These are phyloP conservation scores for Cruciata laevipes DNA, from an alignment of 257 asterid species.

Conservation along the genomic window DNA sequence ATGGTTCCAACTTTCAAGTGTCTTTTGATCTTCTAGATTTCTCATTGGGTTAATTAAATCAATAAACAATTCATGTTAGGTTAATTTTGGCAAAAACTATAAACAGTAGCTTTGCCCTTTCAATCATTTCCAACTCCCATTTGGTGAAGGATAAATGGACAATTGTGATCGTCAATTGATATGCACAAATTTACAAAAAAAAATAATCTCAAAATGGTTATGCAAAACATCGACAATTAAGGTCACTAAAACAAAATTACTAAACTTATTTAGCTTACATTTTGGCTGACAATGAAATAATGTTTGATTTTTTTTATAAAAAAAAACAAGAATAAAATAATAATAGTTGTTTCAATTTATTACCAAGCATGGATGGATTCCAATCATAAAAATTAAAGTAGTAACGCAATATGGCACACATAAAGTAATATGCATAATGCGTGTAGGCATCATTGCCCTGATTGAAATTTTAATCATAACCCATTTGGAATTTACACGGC, in stretches of 20 bases:
- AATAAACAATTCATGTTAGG: background rate
- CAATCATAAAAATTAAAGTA: constrained; percentile 18
- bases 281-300: too few species aligned
- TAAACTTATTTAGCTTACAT: too few species aligned
- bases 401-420: constrained; percentile 13
- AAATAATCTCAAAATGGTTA: background rate
- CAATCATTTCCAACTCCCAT: constrained; percentile 4
- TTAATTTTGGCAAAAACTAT: background rate
- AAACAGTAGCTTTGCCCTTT: background rate
- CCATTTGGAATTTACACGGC: constrained; percentile 23
- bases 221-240: too few species aligned
- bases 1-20: background rate
- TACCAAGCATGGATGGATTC: constrained; percentile 18
- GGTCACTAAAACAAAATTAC: too few species aligned
- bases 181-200: background rate
- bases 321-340: too few species aligned
- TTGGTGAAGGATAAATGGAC: too few species aligned
- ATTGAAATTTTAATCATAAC: constrained; percentile 34
- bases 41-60: background rate
- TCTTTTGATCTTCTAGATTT: constrained; percentile 6
- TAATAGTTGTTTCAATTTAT: background rate
- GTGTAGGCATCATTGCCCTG: constrained; percentile 47
- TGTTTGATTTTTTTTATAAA: too few species aligned
- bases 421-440: constrained; percentile 28
- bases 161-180: background rate